phyloP scores from a whole-genome alignment of 2,329 filamentous ascomycete species.

The Kalmusia sp. region DNA sequence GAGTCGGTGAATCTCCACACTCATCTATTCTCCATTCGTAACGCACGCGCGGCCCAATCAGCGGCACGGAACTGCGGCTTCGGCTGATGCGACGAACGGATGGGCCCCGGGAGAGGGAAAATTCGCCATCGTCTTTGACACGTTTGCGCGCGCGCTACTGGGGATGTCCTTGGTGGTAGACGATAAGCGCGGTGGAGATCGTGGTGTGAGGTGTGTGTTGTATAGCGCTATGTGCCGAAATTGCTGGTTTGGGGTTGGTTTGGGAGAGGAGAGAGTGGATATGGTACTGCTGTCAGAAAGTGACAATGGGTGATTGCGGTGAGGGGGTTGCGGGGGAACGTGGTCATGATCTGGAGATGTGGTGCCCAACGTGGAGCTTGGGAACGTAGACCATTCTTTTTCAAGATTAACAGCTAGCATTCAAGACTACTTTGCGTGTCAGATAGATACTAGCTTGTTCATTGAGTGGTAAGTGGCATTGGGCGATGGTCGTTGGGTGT shows the following conservation, averaged over 20 bases:
- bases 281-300: conserved; percentile 4
- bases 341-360: background rate
- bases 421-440: too few species aligned
- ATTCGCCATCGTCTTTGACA: background rate
- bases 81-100: too few species aligned
- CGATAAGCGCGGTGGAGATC: background rate
- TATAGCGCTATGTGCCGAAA: background rate
- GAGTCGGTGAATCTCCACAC: conserved; percentile 9
- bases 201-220: background rate
- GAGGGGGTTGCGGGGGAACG: background rate
- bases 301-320: background rate
- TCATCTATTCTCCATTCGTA: background rate
- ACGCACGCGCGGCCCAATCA: background rate
- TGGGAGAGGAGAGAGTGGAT: background rate
- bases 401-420: background rate
- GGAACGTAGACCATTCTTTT: background rate
- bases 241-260: background rate
- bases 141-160: background rate
- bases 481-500: too few species aligned
- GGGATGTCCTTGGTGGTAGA: background rate
- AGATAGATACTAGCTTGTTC: too few species aligned
- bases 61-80: too few species aligned
- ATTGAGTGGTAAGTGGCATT: too few species aligned
- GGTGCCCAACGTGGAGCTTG: background rate
- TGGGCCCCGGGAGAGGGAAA: background rate